Evolutionary conservation across 805 yeast species (phyloP).

Genomic region (Torulaspora quercuum): DNA sequence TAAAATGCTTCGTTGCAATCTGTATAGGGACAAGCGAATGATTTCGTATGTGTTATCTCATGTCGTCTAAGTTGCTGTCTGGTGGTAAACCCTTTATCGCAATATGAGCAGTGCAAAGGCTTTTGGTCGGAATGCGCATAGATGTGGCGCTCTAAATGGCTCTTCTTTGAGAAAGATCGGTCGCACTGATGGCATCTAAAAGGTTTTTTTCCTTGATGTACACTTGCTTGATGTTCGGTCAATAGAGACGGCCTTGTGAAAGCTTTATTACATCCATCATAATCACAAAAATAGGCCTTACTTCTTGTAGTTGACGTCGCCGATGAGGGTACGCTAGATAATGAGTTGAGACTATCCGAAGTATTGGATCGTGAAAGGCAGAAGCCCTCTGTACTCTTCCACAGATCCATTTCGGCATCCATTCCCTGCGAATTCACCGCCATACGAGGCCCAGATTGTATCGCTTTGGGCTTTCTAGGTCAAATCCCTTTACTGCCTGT

Average conservation of each 20-base stretch:
- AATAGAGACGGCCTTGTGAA: slow-evolving; percentile 79
- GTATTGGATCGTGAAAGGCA: slow-evolving; percentile 11
- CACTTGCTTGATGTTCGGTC: slow-evolving; percentile 70
- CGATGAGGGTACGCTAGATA: slow-evolving; percentile 9
- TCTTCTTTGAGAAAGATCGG: slow-evolving; percentile 64
- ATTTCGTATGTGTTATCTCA: slow-evolving; percentile 70
- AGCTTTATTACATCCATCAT: slow-evolving; percentile 65
- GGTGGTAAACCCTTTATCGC: slow-evolving; percentile 81
- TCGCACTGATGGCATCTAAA: slow-evolving; percentile 65
- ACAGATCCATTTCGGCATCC: background rate
- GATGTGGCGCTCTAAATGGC: slow-evolving; percentile 75
- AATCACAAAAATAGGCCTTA: slow-evolving; percentile 62
- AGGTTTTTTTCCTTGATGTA: slow-evolving; percentile 75
- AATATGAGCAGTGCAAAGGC: slow-evolving; percentile 67
- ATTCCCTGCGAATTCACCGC: background rate
- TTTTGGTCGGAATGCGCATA: slow-evolving; percentile 62
- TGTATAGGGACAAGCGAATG: slow-evolving; percentile 57
- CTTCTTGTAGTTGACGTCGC: slow-evolving; percentile 43
- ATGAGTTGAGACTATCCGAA: slow-evolving; percentile 9
- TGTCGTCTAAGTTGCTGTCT: slow-evolving; percentile 80
- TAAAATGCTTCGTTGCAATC: slow-evolving; percentile 66
- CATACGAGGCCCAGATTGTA: background rate
- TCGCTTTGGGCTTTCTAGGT: background rate
- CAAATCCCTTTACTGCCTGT: no score
- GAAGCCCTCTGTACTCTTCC: background rate